Evolutionary conservation across 352 stramenopile genomes (phyloP), one percentile per base, ranked within the genome.

Genomic region (Blastocystis sp.): DNA sequence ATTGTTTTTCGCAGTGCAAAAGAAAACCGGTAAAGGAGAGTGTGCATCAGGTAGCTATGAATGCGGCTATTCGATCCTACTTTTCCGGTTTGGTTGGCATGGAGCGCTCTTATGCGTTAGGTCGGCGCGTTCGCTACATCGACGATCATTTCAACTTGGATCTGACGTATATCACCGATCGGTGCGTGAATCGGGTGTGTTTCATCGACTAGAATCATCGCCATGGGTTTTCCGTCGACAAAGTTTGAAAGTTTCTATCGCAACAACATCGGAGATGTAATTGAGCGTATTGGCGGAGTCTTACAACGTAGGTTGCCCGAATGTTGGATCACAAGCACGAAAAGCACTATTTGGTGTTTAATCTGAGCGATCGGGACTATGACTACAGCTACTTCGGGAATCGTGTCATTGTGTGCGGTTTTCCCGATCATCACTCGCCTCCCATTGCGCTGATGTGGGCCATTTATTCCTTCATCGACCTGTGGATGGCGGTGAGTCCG

Each of bases 181-280:
- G 48, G 69, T 65, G 27, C 3, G 6, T 34, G 21, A 49, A 8
- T 63, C 18, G 7, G 4, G n/a, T 21, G 32, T 48, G 14, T 18
- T 18, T 59, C 11, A 44, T 64, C 3, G 21, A 4, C 0, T 81
- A 81, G 69, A 61, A 81, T 81, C 24, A 81, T 81, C 18, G 69
- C 69, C 18, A 81, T 81, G 69, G 69, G 69, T 34, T 81, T 48
- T 81, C 69, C 69, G 6, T 81, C 69, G 16, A 81, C 34, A 32
- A 81, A 57, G 24, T 51, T 81, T 7, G 69, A 81, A 61, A 81
- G 69, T 64, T 57, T 81, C 27, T 81, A 81, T 57, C 69, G 69
- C 18, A 81, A 81, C 46, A 81, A 42, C 36, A 81, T 81, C 18
- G n/a, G n/a, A n/a, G 69, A 81, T 63, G 69, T 81, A 81, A 14